Base-by-base conservation (phyloP, 352 stramenopile species). In the Globisporangium ultimum region DNA sequence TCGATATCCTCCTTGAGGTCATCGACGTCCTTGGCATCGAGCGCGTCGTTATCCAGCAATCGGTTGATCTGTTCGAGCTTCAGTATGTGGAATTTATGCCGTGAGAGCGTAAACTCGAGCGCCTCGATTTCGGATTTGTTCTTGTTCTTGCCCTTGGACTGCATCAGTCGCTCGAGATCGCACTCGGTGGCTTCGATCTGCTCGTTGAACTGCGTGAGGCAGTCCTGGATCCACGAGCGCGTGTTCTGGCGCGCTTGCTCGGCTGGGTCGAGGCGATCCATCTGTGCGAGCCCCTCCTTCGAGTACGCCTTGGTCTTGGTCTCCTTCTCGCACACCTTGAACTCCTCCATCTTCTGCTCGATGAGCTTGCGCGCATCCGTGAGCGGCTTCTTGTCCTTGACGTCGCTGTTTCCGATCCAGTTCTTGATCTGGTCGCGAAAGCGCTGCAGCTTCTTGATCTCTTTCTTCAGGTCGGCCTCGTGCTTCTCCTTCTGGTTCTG, bases 241-340 rank as follows among this genome's bases (percentile, higher is more conserved):
- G 79, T 93, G 61, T 93, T 80, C 60, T 93, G 84, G 14, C 82
- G 72, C 9, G 84, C 86, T 34, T 88, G 79, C 59, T 97, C 88
- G 48, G 89, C 80, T 9, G 93, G 92, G 76, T 97, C 88, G 28
- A 99, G 72, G 17, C 93, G 86, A 48, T 98, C 93, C 22, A 94
- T 81, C 66, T 98, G 84, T 12, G 95, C 95, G 41, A 99, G 72
- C 5, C 97, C 97, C 67, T 99, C 97, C 61, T 99, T 99, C 32
- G 87, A 98, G 72, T 99, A 99, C 7, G 97, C 97, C 70, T 99
- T 99, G n/a, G 97, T 99, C 76, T 99, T 99, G 12, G 96, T 99
- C 78, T 99, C 97, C 63, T 99, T 99, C 81, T 99, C 97, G 63
- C 95, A 98, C 45, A 99, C 88, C 68, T 99, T 99, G 72, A 99